Percentiles rank a stretch among this genome's conserved stretches.
These are phyloP conservation scores for Scleroderma bovista DNA, from an alignment of 768 basidiomycete species.

Conservation along the genomic window DNA sequence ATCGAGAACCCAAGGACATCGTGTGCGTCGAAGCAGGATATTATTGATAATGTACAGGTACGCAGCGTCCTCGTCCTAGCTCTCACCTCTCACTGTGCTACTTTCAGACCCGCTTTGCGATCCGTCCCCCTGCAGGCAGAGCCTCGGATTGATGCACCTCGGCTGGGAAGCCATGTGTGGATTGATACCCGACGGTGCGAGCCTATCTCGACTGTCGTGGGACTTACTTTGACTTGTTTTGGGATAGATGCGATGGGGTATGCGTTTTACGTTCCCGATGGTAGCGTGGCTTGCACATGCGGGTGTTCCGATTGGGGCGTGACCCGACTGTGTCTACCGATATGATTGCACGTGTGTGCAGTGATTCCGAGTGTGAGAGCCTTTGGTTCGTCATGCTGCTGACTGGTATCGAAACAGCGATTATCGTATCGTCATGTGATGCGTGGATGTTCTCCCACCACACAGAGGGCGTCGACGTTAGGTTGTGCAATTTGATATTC, in stretches of 20 bases:
- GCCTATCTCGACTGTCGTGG: neutral
- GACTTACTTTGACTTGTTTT: no score
- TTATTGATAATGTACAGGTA: slow-evolving; percentile 72
- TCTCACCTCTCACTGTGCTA: no score
- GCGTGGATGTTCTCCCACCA: slow-evolving; percentile 39
- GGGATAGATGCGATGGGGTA: slow-evolving; percentile 99
- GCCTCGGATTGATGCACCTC: slow-evolving; percentile 78
- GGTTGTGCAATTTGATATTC: slow-evolving; percentile 12
- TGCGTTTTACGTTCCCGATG: slow-evolving; percentile 85
- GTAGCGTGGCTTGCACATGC: slow-evolving; percentile 51
- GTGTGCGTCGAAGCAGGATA: slow-evolving; percentile 75
- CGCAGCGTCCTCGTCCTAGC: slow-evolving; percentile 1
- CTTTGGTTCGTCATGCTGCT: neutral
- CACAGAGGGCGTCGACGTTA: slow-evolving; percentile 61
- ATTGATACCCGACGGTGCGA: slow-evolving; percentile 65
- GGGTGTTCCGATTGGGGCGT: slow-evolving; percentile 74
- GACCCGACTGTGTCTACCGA: slow-evolving; percentile 95
- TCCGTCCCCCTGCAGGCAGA: slow-evolving; percentile 87
- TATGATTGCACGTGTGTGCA: slow-evolving; percentile 77
- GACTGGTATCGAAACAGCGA: slow-evolving; percentile 32
- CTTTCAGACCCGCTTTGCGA: slow-evolving; percentile 77
- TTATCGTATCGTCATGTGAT: slow-evolving; percentile 80
- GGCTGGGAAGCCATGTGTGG: slow-evolving; percentile 77
- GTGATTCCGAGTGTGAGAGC: slow-evolving; percentile 24
- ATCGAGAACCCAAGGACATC: slow-evolving; percentile 57